Evolutionary conservation across 116 monocot species (phyloP).

Genomic region (Zostera marina): DNA sequence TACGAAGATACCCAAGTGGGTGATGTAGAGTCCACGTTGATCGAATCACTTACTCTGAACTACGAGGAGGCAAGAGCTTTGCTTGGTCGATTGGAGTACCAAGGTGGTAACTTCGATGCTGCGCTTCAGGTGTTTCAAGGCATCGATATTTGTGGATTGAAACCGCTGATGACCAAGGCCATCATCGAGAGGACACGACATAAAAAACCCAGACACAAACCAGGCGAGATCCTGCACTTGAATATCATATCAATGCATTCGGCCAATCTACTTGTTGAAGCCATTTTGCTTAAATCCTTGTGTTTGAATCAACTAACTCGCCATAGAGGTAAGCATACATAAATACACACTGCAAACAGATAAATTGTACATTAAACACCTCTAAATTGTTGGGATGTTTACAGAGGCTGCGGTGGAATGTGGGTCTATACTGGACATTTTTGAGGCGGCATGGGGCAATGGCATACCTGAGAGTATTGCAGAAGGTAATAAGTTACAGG

Average conservation of each 20-base stretch:
- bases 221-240: conserved; percentile 13
- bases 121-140: conserved; percentile 86
- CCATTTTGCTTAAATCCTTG: conserved; percentile 70
- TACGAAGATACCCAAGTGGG: conserved; percentile 54
- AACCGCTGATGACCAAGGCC: conserved; percentile 49
- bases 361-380: neutral
- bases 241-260: conserved; percentile 75
- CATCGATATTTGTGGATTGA: conserved; percentile 46
- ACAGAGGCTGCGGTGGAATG: conserved; percentile 85
- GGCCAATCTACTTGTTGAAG: conserved; percentile 67
- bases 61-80: conserved; percentile 92
- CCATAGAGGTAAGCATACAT: conserved; percentile 29
- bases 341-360: neutral
- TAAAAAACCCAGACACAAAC: conserved; percentile 23
- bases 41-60: conserved; percentile 66
- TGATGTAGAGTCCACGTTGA: conserved; percentile 62
- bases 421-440: conserved; percentile 50
- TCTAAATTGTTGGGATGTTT: neutral
- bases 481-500: conserved; percentile 42
- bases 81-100: conserved; percentile 75
- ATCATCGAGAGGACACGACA: conserved; percentile 32
- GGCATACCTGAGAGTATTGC: conserved; percentile 31
- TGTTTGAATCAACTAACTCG: conserved; percentile 50
- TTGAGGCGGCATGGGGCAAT: conserved; percentile 58
- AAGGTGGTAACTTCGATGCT: conserved; percentile 74